A percentile compares a stretch with the other conserved stretches of the same genome.
Evolutionary conservation across 352 stramenopile species (phyloP).

Genomic region (Globisporangium parvum): DNA sequence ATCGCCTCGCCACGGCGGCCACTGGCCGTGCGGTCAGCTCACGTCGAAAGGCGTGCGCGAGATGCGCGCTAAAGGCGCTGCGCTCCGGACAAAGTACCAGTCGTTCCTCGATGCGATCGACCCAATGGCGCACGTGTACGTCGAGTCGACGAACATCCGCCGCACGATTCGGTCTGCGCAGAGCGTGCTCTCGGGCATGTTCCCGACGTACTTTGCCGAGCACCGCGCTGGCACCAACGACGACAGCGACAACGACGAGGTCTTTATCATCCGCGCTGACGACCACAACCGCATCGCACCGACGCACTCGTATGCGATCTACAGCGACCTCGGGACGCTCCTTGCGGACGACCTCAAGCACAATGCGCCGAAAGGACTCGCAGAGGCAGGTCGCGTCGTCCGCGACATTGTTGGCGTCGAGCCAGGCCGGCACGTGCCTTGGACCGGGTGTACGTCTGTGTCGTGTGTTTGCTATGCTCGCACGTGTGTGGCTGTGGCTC

Average conservation of each 20-base stretch:
- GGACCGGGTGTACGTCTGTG: slow-evolving; percentile 51
- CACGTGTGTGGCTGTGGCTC: no score
- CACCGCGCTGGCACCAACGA: slow-evolving; percentile 1
- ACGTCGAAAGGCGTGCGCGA: slow-evolving; percentile 57
- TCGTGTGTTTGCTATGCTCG: background rate
- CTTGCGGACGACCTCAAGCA: slow-evolving; percentile 44
- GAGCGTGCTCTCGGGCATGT: slow-evolving; percentile 60
- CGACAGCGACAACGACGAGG: slow-evolving; percentile 9
- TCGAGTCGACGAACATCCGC: slow-evolving; percentile 75
- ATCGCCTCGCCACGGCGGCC: slow-evolving; percentile 47
- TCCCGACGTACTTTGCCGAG: slow-evolving; percentile 38
- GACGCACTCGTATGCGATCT: slow-evolving; percentile 65
- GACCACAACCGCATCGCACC: slow-evolving; percentile 42
- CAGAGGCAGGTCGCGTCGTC: slow-evolving; percentile 30
- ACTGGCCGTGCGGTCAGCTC: slow-evolving; percentile 70
- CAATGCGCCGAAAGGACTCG: slow-evolving; percentile 36
- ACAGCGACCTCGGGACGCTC: slow-evolving; percentile 37
- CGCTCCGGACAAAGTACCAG: slow-evolving; percentile 36
- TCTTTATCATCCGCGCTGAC: slow-evolving; percentile 43
- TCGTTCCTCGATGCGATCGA: slow-evolving; percentile 28
- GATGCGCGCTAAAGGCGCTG: slow-evolving; percentile 50
- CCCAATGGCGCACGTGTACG: slow-evolving; percentile 40
- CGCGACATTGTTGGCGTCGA: slow-evolving; percentile 36
- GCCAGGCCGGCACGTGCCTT: slow-evolving; percentile 36
- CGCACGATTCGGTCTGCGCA: slow-evolving; percentile 69